Conservation (phyloP, 805 yeast genomes). For the Suhomyces sp. region DNA sequence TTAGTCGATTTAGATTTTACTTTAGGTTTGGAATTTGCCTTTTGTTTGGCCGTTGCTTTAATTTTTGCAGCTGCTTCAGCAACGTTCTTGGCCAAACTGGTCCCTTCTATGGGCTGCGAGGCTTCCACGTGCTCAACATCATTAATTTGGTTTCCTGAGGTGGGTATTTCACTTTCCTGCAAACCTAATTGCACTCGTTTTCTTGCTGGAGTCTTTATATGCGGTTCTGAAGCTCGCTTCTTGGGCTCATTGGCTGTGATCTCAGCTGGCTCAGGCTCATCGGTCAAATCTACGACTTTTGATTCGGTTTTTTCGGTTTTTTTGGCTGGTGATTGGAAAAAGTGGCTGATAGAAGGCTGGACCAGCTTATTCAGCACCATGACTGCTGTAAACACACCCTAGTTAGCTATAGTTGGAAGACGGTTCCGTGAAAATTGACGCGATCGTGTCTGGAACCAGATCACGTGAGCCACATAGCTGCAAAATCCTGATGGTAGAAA, state of each 20-base stretch:
- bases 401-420: neutral
- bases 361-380: slow-evolving; percentile 6
- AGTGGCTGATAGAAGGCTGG: slow-evolving; percentile 12
- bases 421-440: neutral
- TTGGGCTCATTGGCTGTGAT: slow-evolving; percentile 3
- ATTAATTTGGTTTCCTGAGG: neutral
- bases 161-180: neutral
- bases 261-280: neutral
- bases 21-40: neutral
- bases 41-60: neutral
- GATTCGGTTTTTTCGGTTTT: neutral
- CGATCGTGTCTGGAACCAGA: neutral
- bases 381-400: neutral
- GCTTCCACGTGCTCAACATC: neutral
- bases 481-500: neutral
- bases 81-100: neutral
- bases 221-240: slow-evolving; percentile 5
- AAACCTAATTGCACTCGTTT: neutral
- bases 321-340: slow-evolving; percentile 7
- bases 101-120: neutral
- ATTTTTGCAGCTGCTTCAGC: neutral
- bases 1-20: neutral
- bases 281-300: slow-evolving; percentile 1
- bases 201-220: neutral
- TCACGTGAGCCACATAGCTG: neutral